Base-by-base conservation (phyloP, 306 rosid genomes). In the Ormosia semicastrata region DNA sequence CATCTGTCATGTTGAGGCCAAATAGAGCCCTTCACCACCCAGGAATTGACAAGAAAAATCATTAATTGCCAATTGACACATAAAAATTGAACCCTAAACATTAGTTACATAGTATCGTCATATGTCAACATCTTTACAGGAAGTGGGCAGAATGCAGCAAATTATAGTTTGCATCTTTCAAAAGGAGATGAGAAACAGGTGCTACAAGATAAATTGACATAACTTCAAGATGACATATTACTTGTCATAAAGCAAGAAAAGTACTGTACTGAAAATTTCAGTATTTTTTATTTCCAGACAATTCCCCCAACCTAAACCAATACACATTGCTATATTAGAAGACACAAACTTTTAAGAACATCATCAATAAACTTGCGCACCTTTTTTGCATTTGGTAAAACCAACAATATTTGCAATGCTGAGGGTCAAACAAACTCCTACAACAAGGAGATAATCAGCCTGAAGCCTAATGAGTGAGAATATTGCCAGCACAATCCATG, bases 311-410 rank as follows among this genome's bases (percentile, higher is more conserved):
- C 46, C 71, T 17, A 34, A 78, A 65, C 33, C 5, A 44, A 56
- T n/a, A 65, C 32, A 40, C 8, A 69, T 62, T 24, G 44, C 72
- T 68, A 60, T n/a, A 30, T 12, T 24, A 53, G 30, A 36, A 59
- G 57, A 53, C 41, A 52, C 7, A 73, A 47, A 72, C 1, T n/a
- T 67, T 58, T 17, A 73, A 57, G 69, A 79, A 59, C 24, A 78
- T 41, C 15, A 79, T 24, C 72, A 79, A 56, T 63, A 52, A 66
- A 86, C 32, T 70, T 71, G 53, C 82, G 1, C 41, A 95, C 99
- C 99, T 92, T 95, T 95, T 29, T 94, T 94, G 88, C 99, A 93
- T 89, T 92, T 93, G 77, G 99, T 95, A 75, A 93, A 95, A 66
- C 99, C 99, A 86, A 95, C 88, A 15, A 95, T 95, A 81, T 95